These are phyloP conservation scores for Aspergillus melleus DNA, from an alignment of 2,329 filamentous ascomycete species.

Conservation along the genomic window DNA sequence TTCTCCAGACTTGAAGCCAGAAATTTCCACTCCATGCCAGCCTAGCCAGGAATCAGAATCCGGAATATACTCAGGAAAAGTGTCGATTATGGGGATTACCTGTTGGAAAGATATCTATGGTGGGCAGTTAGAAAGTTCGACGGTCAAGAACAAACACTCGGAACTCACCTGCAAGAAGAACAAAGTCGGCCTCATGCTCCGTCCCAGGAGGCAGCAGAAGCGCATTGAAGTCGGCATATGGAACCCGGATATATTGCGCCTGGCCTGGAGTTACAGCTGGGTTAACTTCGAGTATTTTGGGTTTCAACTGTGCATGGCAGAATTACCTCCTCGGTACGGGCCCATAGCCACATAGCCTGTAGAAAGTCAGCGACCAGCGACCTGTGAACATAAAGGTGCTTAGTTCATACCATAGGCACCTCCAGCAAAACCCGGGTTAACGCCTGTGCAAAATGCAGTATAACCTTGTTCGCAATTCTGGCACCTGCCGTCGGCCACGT, in stretches of 20 bases:
- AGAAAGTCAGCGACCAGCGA: neutral
- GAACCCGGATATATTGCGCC: constrained; percentile 65
- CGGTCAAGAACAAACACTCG: neutral
- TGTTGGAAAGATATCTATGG: constrained; percentile 23
- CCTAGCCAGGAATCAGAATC: no score
- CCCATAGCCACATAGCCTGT: constrained; percentile 48
- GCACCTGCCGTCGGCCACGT: constrained; percentile 64
- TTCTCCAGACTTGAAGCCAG: constrained; percentile 62
- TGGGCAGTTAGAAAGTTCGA: neutral
- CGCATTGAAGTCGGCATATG: constrained; percentile 68
- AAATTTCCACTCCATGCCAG: constrained; percentile 39
- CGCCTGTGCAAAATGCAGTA: constrained; percentile 66
- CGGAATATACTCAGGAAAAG: no score
- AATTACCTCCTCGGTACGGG: constrained; percentile 50
- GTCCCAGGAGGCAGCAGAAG: constrained; percentile 61
- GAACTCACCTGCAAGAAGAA: constrained; percentile 44
- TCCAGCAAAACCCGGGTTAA: constrained; percentile 61
- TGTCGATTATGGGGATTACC: neutral
- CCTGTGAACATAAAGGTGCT: constrained; percentile 20
- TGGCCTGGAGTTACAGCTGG: constrained; percentile 36
- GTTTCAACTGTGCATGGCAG: neutral
- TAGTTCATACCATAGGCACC: constrained; percentile 52
- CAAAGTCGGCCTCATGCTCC: constrained; percentile 57
- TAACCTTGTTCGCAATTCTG: constrained; percentile 64
- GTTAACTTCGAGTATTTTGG: neutral